Conservation (phyloP, 106 monocot genomes). For the Gastrodia elata region DNA sequence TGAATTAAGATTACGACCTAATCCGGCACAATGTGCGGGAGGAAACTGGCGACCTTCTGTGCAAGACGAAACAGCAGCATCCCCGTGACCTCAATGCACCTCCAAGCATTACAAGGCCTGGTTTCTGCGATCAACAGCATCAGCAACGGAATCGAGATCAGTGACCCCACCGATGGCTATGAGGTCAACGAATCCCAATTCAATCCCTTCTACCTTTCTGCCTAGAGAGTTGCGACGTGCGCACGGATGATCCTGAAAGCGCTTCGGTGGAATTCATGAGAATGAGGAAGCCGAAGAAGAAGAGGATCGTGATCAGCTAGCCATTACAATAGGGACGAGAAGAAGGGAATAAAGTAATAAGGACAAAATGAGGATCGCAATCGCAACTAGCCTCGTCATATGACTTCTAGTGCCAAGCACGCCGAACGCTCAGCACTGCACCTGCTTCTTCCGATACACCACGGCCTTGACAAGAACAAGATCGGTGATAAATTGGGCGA, state of each 20-base stretch:
- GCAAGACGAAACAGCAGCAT: slow-evolving; percentile 53
- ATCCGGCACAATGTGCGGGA: slow-evolving; percentile 45
- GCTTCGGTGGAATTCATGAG: slow-evolving; percentile 62
- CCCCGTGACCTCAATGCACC: slow-evolving; percentile 29
- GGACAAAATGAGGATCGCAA: no score
- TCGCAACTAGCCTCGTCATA: slow-evolving; percentile 15
- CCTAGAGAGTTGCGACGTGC: slow-evolving; percentile 27
- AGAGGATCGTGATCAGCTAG: slow-evolving; percentile 56
- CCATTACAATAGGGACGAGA: slow-evolving; percentile 84
- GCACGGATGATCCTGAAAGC: slow-evolving; percentile 29
- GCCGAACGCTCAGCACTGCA: slow-evolving; percentile 42
- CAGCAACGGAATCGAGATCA: slow-evolving; percentile 41
- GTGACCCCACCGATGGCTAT: slow-evolving; percentile 21
- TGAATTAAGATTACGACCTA: slow-evolving; percentile 90
- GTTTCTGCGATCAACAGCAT: slow-evolving; percentile 44
- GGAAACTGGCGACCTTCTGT: slow-evolving; percentile 57
- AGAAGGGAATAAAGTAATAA: slow-evolving; percentile 81
- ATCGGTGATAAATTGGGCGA: slow-evolving; percentile 81
- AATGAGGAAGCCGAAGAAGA: slow-evolving; percentile 63
- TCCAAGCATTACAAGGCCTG: slow-evolving; percentile 77
- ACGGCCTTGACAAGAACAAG: slow-evolving; percentile 70
- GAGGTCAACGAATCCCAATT: slow-evolving; percentile 35
- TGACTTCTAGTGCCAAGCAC: slow-evolving; percentile 41
- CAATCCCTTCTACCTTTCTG: slow-evolving; percentile 66
- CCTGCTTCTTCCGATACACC: slow-evolving; percentile 76